A percentile compares a stretch with the other conserved stretches of the same genome.
Evolutionary conservation across 768 basidiomycete genomes (phyloP).

Genomic region (Tylopilus felleus): DNA sequence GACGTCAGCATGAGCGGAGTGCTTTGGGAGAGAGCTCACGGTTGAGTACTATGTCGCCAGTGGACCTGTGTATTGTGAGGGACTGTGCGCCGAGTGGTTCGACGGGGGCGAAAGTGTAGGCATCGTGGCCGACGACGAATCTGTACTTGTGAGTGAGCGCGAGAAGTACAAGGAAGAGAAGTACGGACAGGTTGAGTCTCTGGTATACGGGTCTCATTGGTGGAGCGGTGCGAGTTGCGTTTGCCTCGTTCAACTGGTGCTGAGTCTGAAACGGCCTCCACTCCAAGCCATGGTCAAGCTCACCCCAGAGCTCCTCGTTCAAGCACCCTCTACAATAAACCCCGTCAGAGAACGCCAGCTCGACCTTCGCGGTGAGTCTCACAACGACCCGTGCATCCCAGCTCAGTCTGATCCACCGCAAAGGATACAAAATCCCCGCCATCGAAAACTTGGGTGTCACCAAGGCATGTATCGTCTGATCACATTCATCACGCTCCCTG

Average conservation of each 20-base stretch:
- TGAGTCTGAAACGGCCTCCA: constrained; percentile 35
- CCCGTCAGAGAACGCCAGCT: constrained; percentile 87
- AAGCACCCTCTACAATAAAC: constrained; percentile 74
- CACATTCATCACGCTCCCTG: constrained; percentile 8
- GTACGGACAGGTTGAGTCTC: constrained; percentile 65
- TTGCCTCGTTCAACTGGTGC: constrained; percentile 23
- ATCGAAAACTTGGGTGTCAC: constrained; percentile 97
- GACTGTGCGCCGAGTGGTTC: constrained; percentile 58
- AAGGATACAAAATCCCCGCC: constrained; percentile 90
- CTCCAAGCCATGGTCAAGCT: constrained; percentile 68
- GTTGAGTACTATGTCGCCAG: constrained; percentile 74
- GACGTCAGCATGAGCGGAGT: background rate
- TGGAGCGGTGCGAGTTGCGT: constrained; percentile 3
- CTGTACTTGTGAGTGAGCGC: constrained; percentile 32
- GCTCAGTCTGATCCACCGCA: constrained; percentile 18
- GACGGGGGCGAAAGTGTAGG: constrained; percentile 76
- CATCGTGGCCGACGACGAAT: constrained; percentile 66
- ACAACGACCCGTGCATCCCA: constrained; percentile 9
- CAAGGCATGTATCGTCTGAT: constrained; percentile 49
- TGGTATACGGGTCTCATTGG: constrained; percentile 70
- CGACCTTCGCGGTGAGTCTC: constrained; percentile 74
- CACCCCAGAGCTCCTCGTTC: constrained; percentile 89
- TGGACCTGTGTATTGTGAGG: constrained; percentile 66
- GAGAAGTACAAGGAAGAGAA: background rate
- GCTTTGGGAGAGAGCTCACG: constrained; percentile 39